These are phyloP conservation scores for Umbelopsis isabellina DNA, from an alignment of 192 early-diverging fungal species.

Conservation along the genomic window DNA sequence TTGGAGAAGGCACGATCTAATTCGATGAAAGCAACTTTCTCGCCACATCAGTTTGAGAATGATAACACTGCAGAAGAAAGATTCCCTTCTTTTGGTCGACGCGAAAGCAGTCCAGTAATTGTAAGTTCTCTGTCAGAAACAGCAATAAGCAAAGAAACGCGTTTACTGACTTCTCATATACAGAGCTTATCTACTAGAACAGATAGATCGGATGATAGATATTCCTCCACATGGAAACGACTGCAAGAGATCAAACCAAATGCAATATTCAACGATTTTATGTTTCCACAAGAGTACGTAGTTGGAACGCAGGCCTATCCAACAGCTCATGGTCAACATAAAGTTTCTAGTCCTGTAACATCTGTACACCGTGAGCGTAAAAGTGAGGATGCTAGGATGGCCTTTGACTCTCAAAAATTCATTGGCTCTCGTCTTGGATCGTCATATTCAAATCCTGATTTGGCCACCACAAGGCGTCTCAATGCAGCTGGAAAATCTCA, in stretches of 20 bases:
- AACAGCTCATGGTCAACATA: background rate
- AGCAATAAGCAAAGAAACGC: background rate
- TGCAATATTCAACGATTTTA: constrained; percentile 1
- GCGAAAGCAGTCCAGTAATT: constrained; percentile 14
- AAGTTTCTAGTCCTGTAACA: background rate
- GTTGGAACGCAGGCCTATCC: background rate
- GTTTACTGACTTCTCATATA: background rate
- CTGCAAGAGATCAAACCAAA: background rate
- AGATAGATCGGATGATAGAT: constrained; percentile 13
- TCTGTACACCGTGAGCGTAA: background rate
- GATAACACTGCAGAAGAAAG: constrained; percentile 1
- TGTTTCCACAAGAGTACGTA: constrained; percentile 13
- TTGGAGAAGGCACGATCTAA: constrained; percentile 3
- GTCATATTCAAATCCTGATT: constrained; percentile 10
- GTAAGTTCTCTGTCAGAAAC: background rate
- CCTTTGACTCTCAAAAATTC: constrained; percentile 17
- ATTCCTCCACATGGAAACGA: constrained; percentile 8
- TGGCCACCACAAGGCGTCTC: background rate
- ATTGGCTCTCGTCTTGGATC: constrained; percentile 8
- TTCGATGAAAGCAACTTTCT: constrained; percentile 12
- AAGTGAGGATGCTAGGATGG: background rate
- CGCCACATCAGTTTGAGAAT: background rate
- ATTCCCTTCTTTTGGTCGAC: constrained; percentile 7
- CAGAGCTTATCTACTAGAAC: constrained; percentile 13
- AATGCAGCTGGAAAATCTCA: constrained; percentile 4